Evolutionary conservation across 2,329 filamentous ascomycete species (phyloP).

Genomic region (Ceratocystis papillata): DNA sequence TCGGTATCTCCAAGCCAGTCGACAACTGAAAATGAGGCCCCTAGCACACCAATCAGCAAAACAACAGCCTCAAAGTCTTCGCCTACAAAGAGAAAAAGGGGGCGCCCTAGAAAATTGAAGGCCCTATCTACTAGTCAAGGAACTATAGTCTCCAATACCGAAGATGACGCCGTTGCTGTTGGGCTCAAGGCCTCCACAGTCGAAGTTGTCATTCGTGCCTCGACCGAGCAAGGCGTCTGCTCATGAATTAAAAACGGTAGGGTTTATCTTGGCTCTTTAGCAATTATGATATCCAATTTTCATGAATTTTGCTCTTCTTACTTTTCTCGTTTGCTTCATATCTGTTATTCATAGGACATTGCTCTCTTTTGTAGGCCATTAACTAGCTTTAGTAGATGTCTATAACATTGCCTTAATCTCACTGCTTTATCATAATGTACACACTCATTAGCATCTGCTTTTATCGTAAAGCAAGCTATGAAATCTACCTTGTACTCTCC

Average conservation of each 20-base stretch:
- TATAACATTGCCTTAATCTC: not conserved
- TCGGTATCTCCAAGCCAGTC: conserved; percentile 28
- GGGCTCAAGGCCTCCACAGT: not conserved
- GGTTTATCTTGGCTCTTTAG: not conserved
- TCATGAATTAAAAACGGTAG: not conserved
- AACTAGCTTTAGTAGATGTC: not conserved
- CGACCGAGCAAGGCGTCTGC: not conserved
- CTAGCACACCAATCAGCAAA: conserved; percentile 22
- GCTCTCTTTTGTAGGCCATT: not conserved
- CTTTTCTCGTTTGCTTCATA: not conserved
- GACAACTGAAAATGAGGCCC: conserved; percentile 26
- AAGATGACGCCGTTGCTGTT: not conserved
- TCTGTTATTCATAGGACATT: not conserved
- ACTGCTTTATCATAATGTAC: not conserved
- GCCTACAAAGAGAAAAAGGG: conserved; percentile 23
- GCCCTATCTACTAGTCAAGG: conserved; percentile 12
- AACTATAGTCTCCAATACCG: not conserved
- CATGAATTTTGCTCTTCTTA: not conserved
- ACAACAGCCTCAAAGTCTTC: conserved; percentile 22
- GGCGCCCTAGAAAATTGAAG: conserved; percentile 22
- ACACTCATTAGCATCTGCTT: not conserved
- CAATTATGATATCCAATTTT: not conserved
- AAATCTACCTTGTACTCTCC: no score
- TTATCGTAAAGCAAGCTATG: not conserved
- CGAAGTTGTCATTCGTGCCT: not conserved